A percentile compares a stretch with the other conserved stretches of the same genome.
Evolutionary conservation across 208 protist genomes (phyloP).

Genomic region (Acanthamoeba triangularis): DNA sequence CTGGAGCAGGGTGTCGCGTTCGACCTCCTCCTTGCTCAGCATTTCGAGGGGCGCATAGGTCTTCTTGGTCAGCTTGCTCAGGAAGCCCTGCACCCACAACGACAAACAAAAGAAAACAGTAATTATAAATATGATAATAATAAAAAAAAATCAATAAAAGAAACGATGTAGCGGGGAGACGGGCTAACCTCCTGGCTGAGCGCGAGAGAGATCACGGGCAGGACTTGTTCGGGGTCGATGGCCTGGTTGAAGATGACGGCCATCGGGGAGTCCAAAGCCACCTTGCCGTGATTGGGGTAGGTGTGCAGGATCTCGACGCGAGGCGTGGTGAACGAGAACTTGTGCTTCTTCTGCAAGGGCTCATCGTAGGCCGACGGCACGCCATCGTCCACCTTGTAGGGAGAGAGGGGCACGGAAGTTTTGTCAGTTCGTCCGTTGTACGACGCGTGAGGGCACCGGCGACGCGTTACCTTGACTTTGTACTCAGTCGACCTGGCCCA

Average conservation of each 20-base stretch:
- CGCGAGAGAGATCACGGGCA: slow-evolving; percentile 19
- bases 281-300: slow-evolving; percentile 3
- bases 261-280: slow-evolving; percentile 49
- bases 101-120: neutral
- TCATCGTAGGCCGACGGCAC: neutral
- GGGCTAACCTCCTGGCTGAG: slow-evolving; percentile 47
- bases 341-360: slow-evolving; percentile 35
- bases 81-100: neutral
- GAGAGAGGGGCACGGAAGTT: neutral
- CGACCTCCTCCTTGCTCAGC: slow-evolving; percentile 37
- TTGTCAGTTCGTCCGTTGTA: neutral
- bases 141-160: neutral
- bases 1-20: slow-evolving; percentile 43
- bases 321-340: slow-evolving; percentile 46
- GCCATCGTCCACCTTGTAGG: slow-evolving; percentile 21
- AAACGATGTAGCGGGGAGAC: neutral
- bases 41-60: slow-evolving; percentile 55
- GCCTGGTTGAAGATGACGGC: slow-evolving; percentile 75
- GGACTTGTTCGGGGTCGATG: slow-evolving; percentile 54
- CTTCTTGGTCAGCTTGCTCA: slow-evolving; percentile 74
- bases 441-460: neutral
- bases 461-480: slow-evolving; percentile 9
- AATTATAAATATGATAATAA: neutral
- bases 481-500: slow-evolving; percentile 63
- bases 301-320: slow-evolving; percentile 56